phyloP scores from a whole-genome alignment of 1,284 basidiomycete genomes.

The Leccinum laetum region DNA sequence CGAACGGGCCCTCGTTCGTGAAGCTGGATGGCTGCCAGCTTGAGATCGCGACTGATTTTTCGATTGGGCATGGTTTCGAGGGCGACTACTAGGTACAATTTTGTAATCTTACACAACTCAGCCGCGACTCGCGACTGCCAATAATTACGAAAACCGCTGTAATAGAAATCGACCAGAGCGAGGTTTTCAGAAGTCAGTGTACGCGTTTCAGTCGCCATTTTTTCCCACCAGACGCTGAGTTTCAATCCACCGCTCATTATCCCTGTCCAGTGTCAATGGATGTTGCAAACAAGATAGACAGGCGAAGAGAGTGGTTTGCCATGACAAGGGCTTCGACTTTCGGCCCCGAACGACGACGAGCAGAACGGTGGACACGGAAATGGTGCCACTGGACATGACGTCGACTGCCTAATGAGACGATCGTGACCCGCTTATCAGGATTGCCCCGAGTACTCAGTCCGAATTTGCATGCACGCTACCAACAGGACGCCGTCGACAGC shows the following conservation, averaged over 20 bases:
- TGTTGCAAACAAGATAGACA: neutral
- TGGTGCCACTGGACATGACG: neutral
- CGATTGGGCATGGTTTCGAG: too few relatives aligned
- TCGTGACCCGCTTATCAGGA: neutral
- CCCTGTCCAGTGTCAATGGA: too few relatives aligned
- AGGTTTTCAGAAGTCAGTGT: too few relatives aligned
- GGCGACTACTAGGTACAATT: too few relatives aligned
- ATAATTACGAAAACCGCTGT: too few relatives aligned
- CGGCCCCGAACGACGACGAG: neutral
- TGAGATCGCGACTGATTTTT: too few relatives aligned
- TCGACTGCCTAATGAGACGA: conserved; percentile 5
- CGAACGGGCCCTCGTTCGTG: too few relatives aligned
- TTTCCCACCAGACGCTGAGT: neutral
- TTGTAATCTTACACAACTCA: too few relatives aligned
- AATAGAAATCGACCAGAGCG: too few relatives aligned
- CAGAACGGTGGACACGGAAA: neutral
- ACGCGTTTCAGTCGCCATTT: too few relatives aligned
- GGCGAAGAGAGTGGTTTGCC: neutral
- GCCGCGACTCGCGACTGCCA: too few relatives aligned
- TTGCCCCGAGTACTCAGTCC: neutral
- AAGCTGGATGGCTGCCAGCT: too few relatives aligned
- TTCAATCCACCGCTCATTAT: neutral
- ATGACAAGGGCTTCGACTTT: neutral
- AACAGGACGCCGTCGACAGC: conserved; percentile 37
- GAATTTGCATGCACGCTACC: conserved; percentile 8